Base-by-base conservation (phyloP, 257 asterid species). In the Nicotiana obtusifolia region DNA sequence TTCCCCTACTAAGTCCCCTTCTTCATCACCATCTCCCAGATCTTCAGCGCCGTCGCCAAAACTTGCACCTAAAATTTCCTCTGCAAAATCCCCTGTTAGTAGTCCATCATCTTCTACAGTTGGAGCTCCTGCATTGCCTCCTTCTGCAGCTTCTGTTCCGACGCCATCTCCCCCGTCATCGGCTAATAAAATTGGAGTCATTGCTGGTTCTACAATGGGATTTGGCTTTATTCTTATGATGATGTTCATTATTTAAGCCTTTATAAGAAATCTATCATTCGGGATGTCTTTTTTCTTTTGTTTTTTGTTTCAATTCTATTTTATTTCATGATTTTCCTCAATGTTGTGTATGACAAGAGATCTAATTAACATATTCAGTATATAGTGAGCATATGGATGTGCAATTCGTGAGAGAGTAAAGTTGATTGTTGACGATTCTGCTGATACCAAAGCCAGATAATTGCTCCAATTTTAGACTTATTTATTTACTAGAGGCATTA, bases 101-200 rank as follows among this genome's bases (percentile, higher is more conserved):
- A 61, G 57, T 10, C 73, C 69, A 15, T 53, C 33, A 53, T 17
- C 80, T 4, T 85, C 24, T 16, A 31, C 87, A 16, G 24, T 85
- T 56, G 69, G 57, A 7, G n/a, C 15, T 77, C 54, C 35, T 0
- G 4, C 68, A 37, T 35, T 64, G 24, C 19, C 60, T 15, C 59
- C 73, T 15, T 7, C 26, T 35, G 3, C 0, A 47, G 79, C 1
- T 7, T 49, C 10, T 47, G 61, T 14, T 0, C 61, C 79, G 14
- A 15, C 41, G 11, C 65, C 92, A 14, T 82, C 88, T 35, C 47
- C 77, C 30, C 87, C 91, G 0, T 89, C 95, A 5, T 82, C 93
- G 9, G 95, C 91, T 6, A 82, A 84, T 71, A 90, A 66, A 64
- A n/a, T 83, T 17, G 62, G 66, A 65, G 83, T 60, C 69, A 28